A percentile compares a stretch with the other conserved stretches of the same genome.
phyloP scores from a whole-genome alignment of 331 rosid species.

The Arachis monticola region DNA sequence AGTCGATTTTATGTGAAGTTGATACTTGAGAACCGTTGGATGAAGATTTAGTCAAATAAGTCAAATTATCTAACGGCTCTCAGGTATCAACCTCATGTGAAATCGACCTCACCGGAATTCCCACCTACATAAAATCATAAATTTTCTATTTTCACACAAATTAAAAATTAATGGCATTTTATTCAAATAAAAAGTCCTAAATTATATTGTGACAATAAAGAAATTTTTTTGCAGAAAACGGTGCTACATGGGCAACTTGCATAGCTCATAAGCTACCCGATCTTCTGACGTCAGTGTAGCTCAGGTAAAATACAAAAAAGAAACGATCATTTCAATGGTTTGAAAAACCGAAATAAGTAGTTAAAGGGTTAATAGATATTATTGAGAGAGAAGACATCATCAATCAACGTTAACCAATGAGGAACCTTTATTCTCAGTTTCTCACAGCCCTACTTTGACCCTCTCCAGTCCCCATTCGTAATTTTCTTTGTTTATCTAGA shows the following conservation, averaged over 20 bases:
- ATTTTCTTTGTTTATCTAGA: conserved; percentile 7
- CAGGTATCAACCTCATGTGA: too few species aligned
- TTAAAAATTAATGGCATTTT: too few species aligned
- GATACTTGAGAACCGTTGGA: too few species aligned
- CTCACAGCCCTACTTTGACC: conserved; percentile 32
- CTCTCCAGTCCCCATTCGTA: neutral
- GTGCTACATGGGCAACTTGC: neutral
- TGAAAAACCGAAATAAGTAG: neutral
- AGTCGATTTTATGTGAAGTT: too few species aligned
- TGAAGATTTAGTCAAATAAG: too few species aligned
- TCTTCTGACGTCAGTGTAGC: neutral
- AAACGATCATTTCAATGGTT: neutral
- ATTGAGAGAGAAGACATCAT: neutral
- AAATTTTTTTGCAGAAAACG: neutral
- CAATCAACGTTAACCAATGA: conserved; percentile 8
- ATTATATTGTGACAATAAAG: too few species aligned
- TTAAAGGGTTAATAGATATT: conserved; percentile 24
- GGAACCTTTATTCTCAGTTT: conserved; percentile 5
- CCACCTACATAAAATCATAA: too few species aligned
- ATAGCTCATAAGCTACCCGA: neutral
- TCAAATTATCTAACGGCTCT: too few species aligned
- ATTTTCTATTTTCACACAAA: too few species aligned
- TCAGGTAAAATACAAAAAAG: neutral
- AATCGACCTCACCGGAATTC: too few species aligned
- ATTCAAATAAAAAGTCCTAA: too few species aligned